Conservation (phyloP, 345 rosid genomes). For the Dipteronia dyeriana region DNA sequence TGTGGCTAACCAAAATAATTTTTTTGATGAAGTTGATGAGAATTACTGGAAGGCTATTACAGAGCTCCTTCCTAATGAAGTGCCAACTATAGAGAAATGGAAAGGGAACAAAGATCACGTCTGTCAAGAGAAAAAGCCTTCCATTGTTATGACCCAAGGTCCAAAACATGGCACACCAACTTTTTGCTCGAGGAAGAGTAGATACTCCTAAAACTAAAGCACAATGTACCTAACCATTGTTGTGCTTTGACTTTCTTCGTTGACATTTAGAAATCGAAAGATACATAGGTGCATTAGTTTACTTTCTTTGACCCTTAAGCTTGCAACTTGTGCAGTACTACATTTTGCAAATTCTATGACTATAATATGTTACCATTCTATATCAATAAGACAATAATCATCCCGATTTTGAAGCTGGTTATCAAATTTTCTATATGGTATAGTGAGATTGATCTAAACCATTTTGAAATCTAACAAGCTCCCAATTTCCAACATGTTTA, state of each 20-base stretch:
- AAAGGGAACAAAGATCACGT: slow-evolving; percentile 59
- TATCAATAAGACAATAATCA: too few relatives aligned
- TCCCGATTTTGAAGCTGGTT: too few relatives aligned
- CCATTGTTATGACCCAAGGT: slow-evolving; percentile 56
- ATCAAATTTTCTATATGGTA: too few relatives aligned
- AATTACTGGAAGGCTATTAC: slow-evolving; percentile 84
- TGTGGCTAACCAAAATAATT: slow-evolving; percentile 55
- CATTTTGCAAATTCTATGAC: too few relatives aligned
- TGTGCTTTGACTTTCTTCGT: slow-evolving; percentile 13
- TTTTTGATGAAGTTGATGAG: slow-evolving; percentile 60
- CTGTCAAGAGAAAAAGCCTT: slow-evolving; percentile 58
- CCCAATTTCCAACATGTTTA: too few relatives aligned
- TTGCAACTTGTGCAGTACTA: too few relatives aligned
- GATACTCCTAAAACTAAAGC: too few relatives aligned
- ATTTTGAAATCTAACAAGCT: too few relatives aligned
- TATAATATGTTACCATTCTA: too few relatives aligned
- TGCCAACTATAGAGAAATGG: slow-evolving; percentile 58
- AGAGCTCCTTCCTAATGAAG: slow-evolving; percentile 77
- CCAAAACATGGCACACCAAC: slow-evolving; percentile 53
- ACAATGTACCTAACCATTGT: not conserved
- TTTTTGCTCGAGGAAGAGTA: too few relatives aligned
- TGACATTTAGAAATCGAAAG: not conserved
- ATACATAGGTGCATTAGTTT: not conserved
- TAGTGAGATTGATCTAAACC: too few relatives aligned
- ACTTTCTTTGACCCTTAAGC: too few relatives aligned